Base-by-base conservation (phyloP, 2,329 filamentous ascomycete species). In the Chaetomium globosum region DNA sequence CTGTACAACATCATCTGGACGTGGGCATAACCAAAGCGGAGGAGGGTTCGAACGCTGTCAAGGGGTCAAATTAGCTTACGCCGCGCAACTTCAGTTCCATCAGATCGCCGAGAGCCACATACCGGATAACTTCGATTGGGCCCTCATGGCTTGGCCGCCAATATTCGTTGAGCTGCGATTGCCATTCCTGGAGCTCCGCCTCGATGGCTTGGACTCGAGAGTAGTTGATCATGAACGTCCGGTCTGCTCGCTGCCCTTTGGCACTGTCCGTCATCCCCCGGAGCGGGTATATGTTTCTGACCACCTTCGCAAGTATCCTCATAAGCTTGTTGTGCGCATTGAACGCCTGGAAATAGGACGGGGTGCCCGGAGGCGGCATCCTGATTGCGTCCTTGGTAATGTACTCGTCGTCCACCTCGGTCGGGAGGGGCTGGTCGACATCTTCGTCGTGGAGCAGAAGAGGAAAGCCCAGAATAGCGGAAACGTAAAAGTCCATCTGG, bases 1-100 rank as follows among this genome's bases (percentile, higher is more conserved):
- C 92, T 83, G 73, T 95, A 95, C 1, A 95, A 79, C 73, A 95
- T 87, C 75, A 95, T 88, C 73, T 94, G 91, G 5, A 93, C 89
- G 72, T 94, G 90, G 2, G 89, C 90, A 74, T 91, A 94, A n/a
- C 88, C 86, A 76, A 95, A 89, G 43, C 91, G 84, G 23, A 95
- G 80, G 28, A 93, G 80, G 68, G 93, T 91, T 66, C 92, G 90
- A n/a, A 87, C 82, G 10, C 84, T 85, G 60, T 43, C 8, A 16
- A 31, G 59, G 16, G 5, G 3, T 4, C 3, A 23, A 51, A 31
- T 70, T 48, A 67, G 63, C 36, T 4, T 16, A 12, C 3, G 36
- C 4, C 12, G 48, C 23, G 6, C 3, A 13, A 13, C 1, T 1
- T n/a, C 12, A 39, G 8, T 36, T 30, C 26, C 19, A 39, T 23